Evolutionary conservation across 192 early-diverging fungal species (phyloP), one percentile per base, ranked within the genome.

Genomic region (Coemansia erecta): DNA sequence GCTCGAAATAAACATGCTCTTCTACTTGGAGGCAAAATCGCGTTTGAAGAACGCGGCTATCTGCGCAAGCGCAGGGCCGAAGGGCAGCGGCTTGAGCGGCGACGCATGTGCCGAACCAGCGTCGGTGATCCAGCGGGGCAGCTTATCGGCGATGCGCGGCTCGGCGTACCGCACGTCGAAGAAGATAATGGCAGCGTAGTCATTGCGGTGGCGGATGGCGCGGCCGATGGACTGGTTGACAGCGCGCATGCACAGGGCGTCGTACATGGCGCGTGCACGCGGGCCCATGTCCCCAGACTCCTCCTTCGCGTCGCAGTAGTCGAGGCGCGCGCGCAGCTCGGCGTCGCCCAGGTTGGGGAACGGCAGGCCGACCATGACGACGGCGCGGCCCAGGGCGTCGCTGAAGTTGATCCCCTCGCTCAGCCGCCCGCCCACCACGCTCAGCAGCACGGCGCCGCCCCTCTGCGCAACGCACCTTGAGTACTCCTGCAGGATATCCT

Each of bases 321-420:
- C 63, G 42, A 76, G 51, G 2, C 73, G 67, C 47, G 92, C 92
- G 15, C 69, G 61, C 2, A 98, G 72, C 58, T 94, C 92, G 0
- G 83, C 80, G 11, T 92, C 93, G 0, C 61, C 78, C 23, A 87
- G 77, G 58, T 89, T 95, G 3, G 94, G 84, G 71, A 86, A 97
- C 9, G 96, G 94, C 50, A 97, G 72, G 1, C 94, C 94, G 15
- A 94, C 70, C 88, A 97, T 93, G 14, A 95, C 81, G 0, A 94
- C 88, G 15, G 85, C 85, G 50, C 94, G 76, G 12, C 91, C 93
- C 58, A 98, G 51, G 9, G 86, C 80, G 63, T 98, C 92, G 12
- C 89, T 87, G 56, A 98, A 96, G 48, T 91, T 92, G 66, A 95
- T 98, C 0, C 94, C 94, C 69, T 98, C 94, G 51, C 90, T 92